phyloP scores from a whole-genome alignment of 73 alveolate species.

The Tetrahymena borealis region DNA sequence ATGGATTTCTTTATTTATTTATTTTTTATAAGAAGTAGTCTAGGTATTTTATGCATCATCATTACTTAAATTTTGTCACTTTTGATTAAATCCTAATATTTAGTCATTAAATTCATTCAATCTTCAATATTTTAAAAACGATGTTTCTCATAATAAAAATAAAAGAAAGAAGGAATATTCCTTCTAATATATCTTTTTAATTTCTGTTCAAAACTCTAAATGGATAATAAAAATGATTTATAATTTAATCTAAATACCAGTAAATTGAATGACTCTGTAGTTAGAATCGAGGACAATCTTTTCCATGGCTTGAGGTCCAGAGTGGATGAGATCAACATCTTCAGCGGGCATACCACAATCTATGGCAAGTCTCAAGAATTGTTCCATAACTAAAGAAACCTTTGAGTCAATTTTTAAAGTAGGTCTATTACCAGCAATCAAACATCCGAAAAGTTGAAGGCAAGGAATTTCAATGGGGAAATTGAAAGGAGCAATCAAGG shows the following conservation, averaged over 20 bases:
- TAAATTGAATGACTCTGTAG: conserved; percentile 55
- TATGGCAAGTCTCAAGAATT: conserved; percentile 60
- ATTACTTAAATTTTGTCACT: not conserved
- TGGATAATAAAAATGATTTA: not conserved
- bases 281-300: conserved; percentile 30
- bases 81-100: too few species aligned
- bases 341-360: conserved; percentile 68
- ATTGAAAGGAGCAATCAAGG: conserved; percentile 67
- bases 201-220: not conserved
- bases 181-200: not conserved
- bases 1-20: too few species aligned
- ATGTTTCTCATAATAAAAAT: too few species aligned
- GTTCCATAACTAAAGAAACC: conserved; percentile 63
- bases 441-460: conserved; percentile 67
- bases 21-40: not conserved
- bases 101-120: too few species aligned
- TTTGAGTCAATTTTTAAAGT: conserved; percentile 61
- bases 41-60: not conserved
- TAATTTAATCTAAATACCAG: conserved; percentile 20
- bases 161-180: too few species aligned
- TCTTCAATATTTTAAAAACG: too few species aligned
- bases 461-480: conserved; percentile 82
- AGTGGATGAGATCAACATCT: conserved; percentile 56
- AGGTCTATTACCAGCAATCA: conserved; percentile 67
- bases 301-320: conserved; percentile 56